phyloP scores from a whole-genome alignment of 2,329 filamentous ascomycete genomes.

The Xylariaceae sp. region DNA sequence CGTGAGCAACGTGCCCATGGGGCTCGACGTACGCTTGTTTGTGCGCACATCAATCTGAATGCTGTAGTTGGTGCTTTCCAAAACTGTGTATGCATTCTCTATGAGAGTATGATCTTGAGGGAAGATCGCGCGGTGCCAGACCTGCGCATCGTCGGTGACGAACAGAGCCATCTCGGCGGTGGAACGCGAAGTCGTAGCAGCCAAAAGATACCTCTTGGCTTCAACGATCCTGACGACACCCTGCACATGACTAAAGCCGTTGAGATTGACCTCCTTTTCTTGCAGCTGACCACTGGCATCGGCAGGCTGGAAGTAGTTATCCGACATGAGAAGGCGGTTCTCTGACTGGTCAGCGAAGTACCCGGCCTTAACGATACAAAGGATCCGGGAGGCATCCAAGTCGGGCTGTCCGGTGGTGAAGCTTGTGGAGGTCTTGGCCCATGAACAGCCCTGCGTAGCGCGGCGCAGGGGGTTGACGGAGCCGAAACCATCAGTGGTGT shows the following conservation, averaged over 20 bases:
- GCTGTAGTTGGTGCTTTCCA: constrained; percentile 97
- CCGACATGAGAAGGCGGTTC: constrained; percentile 76
- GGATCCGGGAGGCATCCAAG: constrained; percentile 65
- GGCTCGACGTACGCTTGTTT: constrained; percentile 55
- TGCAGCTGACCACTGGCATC: constrained; percentile 46
- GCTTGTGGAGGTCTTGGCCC: constrained; percentile 73
- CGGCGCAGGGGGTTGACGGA: constrained; percentile 63
- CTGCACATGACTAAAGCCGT: constrained; percentile 68
- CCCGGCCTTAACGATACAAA: constrained; percentile 77
- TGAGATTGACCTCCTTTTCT: constrained; percentile 74
- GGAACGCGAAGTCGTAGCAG: constrained; percentile 72
- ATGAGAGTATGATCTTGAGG: constrained; percentile 74
- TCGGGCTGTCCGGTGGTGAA: constrained; percentile 70
- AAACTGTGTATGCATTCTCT: constrained; percentile 85
- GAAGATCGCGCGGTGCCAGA: constrained; percentile 92
- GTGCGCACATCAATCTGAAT: constrained; percentile 94
- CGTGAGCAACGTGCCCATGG: constrained; percentile 87
- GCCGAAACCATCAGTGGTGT: constrained; percentile 85
- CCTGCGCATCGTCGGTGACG: constrained; percentile 77
- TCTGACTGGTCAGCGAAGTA: constrained; percentile 70
- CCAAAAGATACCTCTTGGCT: constrained; percentile 84
- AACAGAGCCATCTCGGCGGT: constrained; percentile 92
- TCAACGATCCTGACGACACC: constrained; percentile 79
- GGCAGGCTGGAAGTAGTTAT: constrained; percentile 71
- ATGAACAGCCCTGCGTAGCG: constrained; percentile 75